Conservation (phyloP, 805 yeast species). For the Ogataea siamensis region DNA sequence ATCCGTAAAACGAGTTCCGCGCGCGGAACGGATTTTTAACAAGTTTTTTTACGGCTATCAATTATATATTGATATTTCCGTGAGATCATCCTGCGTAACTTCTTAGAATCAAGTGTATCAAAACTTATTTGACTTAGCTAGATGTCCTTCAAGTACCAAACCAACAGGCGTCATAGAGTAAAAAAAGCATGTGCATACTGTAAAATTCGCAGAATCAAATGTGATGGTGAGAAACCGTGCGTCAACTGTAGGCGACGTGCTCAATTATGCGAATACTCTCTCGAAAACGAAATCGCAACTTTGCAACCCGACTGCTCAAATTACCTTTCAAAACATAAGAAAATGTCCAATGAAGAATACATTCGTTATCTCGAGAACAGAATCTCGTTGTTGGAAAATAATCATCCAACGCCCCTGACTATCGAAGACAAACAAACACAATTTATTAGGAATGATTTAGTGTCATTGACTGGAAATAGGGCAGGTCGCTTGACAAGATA, state of each 20-base stretch:
- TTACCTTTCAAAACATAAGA: not conserved
- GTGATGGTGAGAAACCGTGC: constrained; percentile 55
- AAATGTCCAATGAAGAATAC: not conserved
- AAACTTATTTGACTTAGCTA: no score
- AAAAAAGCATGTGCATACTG: constrained; percentile 57
- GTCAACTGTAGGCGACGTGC: constrained; percentile 41
- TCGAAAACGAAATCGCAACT: not conserved
- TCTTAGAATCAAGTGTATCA: no score
- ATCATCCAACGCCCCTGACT: no score
- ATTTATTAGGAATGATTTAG: not conserved
- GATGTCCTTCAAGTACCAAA: no score
- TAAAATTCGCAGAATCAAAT: constrained; percentile 53
- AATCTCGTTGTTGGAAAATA: not conserved
- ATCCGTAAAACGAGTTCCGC: no score
- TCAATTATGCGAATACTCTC: constrained; percentile 4
- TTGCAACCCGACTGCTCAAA: not conserved
- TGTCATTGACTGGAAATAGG: not conserved
- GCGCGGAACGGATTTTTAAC: no score
- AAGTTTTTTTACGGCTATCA: no score
- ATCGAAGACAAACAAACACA: not conserved
- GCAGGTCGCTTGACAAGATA: not conserved
- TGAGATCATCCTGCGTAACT: no score
- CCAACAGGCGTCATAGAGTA: no score
- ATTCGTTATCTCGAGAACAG: constrained; percentile 1
- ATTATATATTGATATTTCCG: no score